Conservation (phyloP, 192 early-diverging fungal species). For the Coemansia sp. region DNA sequence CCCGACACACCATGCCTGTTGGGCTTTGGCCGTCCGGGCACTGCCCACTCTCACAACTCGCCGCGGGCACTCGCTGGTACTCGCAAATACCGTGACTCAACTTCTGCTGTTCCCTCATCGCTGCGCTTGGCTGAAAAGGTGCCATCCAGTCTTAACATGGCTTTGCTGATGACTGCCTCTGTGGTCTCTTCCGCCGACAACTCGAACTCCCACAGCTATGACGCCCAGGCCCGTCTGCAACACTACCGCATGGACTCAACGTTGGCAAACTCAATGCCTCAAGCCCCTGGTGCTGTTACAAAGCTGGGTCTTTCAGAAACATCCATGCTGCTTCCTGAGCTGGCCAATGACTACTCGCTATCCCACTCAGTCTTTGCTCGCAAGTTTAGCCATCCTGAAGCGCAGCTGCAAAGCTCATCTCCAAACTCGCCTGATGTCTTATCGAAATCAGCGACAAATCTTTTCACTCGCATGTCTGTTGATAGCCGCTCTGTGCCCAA, state of each 20-base stretch:
- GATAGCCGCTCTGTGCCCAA: constrained; percentile 8
- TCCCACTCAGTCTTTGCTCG: constrained; percentile 16
- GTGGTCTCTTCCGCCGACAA: neutral
- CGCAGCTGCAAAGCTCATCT: constrained; percentile 12
- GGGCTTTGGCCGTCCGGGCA: constrained; percentile 13
- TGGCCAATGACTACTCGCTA: neutral
- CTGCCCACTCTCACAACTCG: constrained; percentile 19
- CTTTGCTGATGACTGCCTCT: constrained; percentile 2
- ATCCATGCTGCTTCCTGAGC: neutral
- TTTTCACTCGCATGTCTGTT: constrained; percentile 28
- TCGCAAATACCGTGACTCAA: constrained; percentile 29
- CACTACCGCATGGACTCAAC: constrained; percentile 22
- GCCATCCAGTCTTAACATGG: constrained; percentile 8
- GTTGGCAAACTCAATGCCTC: neutral
- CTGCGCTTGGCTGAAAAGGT: neutral
- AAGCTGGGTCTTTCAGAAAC: too few relatives aligned
- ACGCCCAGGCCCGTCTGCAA: constrained; percentile 17
- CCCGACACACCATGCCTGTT: constrained; percentile 15
- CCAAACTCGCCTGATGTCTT: constrained; percentile 26
- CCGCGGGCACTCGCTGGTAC: constrained; percentile 22
- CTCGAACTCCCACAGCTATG: neutral
- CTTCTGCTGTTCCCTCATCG: constrained; percentile 14
- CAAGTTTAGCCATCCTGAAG: constrained; percentile 45
- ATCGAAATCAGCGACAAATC: constrained; percentile 37
- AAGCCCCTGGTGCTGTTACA: too few relatives aligned